Percentiles rank a stretch among this genome's conserved stretches.
phyloP scores from a whole-genome alignment of 2,329 filamentous ascomycete species.

The Stagonosporopsis cucurbitacearum region DNA sequence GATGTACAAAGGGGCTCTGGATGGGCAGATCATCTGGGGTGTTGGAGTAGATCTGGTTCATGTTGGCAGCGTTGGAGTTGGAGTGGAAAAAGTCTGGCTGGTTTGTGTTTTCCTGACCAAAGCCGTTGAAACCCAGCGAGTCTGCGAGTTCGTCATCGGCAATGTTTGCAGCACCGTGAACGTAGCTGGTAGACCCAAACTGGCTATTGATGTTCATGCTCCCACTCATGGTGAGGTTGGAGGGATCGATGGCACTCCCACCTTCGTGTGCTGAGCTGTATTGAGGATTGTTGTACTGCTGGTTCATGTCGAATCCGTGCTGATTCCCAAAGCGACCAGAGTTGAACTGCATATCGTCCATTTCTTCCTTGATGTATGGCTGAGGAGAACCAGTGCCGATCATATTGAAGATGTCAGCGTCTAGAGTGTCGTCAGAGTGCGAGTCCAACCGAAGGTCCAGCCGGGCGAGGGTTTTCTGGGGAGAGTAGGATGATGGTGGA shows the following conservation, averaged over 20 bases:
- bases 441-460: constrained; percentile 48
- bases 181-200: constrained; percentile 72
- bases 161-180: constrained; percentile 77
- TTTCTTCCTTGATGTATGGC: constrained; percentile 72
- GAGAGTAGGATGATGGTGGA: constrained; percentile 51
- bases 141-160: constrained; percentile 90
- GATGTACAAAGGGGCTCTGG: constrained; percentile 83
- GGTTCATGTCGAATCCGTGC: constrained; percentile 59
- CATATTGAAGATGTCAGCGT: constrained; percentile 58
- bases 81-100: constrained; percentile 62
- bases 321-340: constrained; percentile 57
- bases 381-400: constrained; percentile 61
- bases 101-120: constrained; percentile 61
- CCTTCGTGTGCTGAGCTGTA: constrained; percentile 54
- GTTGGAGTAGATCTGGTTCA: constrained; percentile 80
- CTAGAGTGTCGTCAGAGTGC: constrained; percentile 51
- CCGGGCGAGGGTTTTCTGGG: constrained; percentile 47
- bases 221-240: constrained; percentile 76
- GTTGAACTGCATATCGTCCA: constrained; percentile 67
- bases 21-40: constrained; percentile 92
- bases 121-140: constrained; percentile 63
- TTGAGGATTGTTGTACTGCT: constrained; percentile 56
- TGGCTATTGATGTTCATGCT: constrained; percentile 63
- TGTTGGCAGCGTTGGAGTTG: constrained; percentile 62
- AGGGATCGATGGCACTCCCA: constrained; percentile 72